Base-by-base conservation (phyloP, 2,329 filamentous ascomycete species). In the Parastagonospora avenae region DNA sequence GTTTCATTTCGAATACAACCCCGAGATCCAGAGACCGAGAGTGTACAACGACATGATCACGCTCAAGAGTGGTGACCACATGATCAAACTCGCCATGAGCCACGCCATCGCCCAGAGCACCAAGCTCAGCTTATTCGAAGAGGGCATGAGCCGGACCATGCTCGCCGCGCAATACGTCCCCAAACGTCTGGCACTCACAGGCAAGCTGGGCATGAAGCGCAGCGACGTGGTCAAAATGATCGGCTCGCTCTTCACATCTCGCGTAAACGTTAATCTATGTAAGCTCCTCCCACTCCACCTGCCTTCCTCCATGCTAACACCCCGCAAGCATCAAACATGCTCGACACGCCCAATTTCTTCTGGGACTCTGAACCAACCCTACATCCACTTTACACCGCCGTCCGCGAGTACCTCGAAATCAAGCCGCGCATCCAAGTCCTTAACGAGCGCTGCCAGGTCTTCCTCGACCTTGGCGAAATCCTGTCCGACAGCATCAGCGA, bases 31-130 rank as follows among this genome's bases (percentile, higher is more conserved):
- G 55, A 85, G 92, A 42, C 94, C 94, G 4, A 85, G 94, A 49
- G 90, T 99, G 28, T 99, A 95, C 78, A 97, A 99, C 76, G 94
- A 99, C 74, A 99, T 99, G 94, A 97, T 99, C 65, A 99, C 94
- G 0, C 79, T 99, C 38, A 83, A 95, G 56, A 95, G 91, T 53
- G 88, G 91, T 33, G 94, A 99, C 76, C 94, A 99, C 76, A 97
- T 99, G 93, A 96, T 97, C 71, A 97, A 97, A 76, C 82, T 99
- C 12, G 92, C 93, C 30, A 99, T 99, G 79, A 95, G 90, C 72
- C 94, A 99, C 71, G 94, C 92, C 32, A 97, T 99, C 62, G 92
- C 92, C 1, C 94, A 99, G 75, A 97, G 92, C 73, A 99, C 94
- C 0, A 97, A 97, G 74, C 79, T 99, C 35, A 94, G 89, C 69